Conservation (phyloP, 495 filamentous ascomycete genomes). For the Thermochaetoides thermophila region DNA sequence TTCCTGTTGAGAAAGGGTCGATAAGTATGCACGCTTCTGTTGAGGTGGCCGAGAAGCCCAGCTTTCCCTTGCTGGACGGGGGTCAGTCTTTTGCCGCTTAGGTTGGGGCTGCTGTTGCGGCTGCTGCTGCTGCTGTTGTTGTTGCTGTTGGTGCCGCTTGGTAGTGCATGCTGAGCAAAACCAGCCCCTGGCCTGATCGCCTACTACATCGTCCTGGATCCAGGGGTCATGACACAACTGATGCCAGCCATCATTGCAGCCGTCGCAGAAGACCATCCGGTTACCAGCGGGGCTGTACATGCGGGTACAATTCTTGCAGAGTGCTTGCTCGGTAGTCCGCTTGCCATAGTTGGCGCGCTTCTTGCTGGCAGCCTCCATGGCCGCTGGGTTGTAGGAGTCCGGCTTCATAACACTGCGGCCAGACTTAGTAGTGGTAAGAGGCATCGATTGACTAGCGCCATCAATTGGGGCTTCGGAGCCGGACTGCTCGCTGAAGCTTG, state of each 20-base stretch:
- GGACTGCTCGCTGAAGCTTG: conserved; percentile 9
- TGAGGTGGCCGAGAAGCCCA: conserved; percentile 27
- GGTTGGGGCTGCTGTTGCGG: too few relatives aligned
- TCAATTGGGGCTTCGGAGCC: conserved; percentile 1
- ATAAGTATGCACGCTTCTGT: conserved; percentile 27
- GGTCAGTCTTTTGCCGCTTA: not conserved
- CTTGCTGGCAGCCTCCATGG: conserved; percentile 23
- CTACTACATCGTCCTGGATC: conserved; percentile 55
- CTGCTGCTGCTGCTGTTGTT: conserved; percentile 3
- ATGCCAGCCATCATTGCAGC: conserved; percentile 79
- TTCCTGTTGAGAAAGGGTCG: conserved; percentile 21
- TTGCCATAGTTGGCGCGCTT: conserved; percentile 28
- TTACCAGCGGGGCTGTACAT: conserved; percentile 63
- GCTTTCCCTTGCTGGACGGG: conserved; percentile 14
- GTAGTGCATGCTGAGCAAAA: conserved; percentile 52
- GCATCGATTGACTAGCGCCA: conserved; percentile 14
- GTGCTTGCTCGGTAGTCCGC: conserved; percentile 34
- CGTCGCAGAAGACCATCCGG: conserved; percentile 89
- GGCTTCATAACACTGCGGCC: conserved; percentile 70
- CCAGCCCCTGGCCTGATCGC: conserved; percentile 52
- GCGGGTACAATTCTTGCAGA: conserved; percentile 68
- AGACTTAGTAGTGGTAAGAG: conserved; percentile 62
- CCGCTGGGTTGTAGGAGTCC: conserved; percentile 47
- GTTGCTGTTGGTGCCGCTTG: conserved; percentile 18
- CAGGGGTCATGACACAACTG: conserved; percentile 80